Evolutionary conservation across 345 rosid species (phyloP), one percentile per base, ranked within the genome.

Genomic region (Pugionium cornutum): DNA sequence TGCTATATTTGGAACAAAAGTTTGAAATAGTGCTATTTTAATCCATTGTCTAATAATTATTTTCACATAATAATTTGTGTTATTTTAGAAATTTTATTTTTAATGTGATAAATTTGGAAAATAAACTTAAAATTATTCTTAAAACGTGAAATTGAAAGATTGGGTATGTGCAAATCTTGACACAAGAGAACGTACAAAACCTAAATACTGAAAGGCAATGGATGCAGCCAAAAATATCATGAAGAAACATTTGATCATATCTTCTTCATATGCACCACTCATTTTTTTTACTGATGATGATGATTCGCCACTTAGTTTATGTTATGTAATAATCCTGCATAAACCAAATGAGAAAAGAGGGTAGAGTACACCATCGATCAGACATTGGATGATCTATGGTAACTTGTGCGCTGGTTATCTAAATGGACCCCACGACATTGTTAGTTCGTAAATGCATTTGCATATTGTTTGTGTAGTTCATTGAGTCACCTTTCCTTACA

Each of bases 391-490:
- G 44, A 71, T 64, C 66, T 57, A 56, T 62, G 76, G 60, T 58
- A 65, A 35, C 44, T 39, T 72, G 4, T 65, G 71, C 55, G 61
- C 40, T 50, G 61, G 7, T 42, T 42, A 69, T 70, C 75, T 63
- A 18, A 18, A 18, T 18, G 18, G 18, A 18, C 18, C 18, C 46
- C 65, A 50, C 9, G 3, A 8, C 4, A 40, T 9, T 66, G 66
- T 72, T 69, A 50, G 85, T 71, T 54, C 75, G 84, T 50, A 84
- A 75, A 54, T 81, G 75, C 73, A 79, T 65, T 37, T 68, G 88
- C n/a, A 76, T 64, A 78, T 88, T 87, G 53, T 79, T 77, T 58
- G 89, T 78, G 31, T 96, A 83, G 78, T 88, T 87, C 76, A 87
- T 76, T 76, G 89, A 80, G 74, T 86, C 89, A 29, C 83, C 79